Base-by-base conservation (phyloP, 176 grass and related monocot genomes). In the Bolboschoenus planiculmis region DNA sequence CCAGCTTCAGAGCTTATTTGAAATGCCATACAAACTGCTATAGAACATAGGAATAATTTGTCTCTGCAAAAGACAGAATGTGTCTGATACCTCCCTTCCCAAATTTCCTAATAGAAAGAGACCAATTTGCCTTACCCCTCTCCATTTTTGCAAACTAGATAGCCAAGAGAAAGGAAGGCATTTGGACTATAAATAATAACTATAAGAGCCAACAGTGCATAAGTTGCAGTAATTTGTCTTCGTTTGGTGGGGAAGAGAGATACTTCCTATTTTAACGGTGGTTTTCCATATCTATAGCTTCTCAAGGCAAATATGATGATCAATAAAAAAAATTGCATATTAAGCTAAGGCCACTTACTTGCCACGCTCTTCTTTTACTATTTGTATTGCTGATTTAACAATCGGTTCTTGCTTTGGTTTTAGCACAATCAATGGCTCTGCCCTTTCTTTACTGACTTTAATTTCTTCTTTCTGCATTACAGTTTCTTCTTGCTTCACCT, bases 351-450 rank as follows among this genome's bases (percentile, higher is more conserved):
- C 10, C 57, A 14, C 96, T 86, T 90, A 99, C 96, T 99, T 99
- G 44, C 89, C 85, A 16, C 79, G 87, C 83, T 99, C 92, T 68
- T 93, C 96, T 14, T 84, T 88, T 29, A 99, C 86, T 40, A 99
- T 99, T 88, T 99, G 92, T 9, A 85, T 89, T 23, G 91, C 96
- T 21, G 91, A 93, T 47, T 93, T 99, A 30, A 77, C 14, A 36
- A 81, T 29, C 16, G 71, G 13, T 2, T 84, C 90, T 56, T 93
- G 96, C 82, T 94, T 99, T 7, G 92, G 89, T 29, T 90, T 99
- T 68, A 90, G 39, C 16, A 58, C 51, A 31, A 91, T 57, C 23
- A 11, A 78, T 27, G 72, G 20, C 11, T 56, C 77, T 8, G 16
- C 7, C 1, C 7, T 35, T 73, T 89, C 88, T 20, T 90, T 85